Percentiles rank a stretch among this genome's conserved stretches.
Conservation (phyloP, 257 asterid genomes). For the Dorcoceras hygrometricum region DNA sequence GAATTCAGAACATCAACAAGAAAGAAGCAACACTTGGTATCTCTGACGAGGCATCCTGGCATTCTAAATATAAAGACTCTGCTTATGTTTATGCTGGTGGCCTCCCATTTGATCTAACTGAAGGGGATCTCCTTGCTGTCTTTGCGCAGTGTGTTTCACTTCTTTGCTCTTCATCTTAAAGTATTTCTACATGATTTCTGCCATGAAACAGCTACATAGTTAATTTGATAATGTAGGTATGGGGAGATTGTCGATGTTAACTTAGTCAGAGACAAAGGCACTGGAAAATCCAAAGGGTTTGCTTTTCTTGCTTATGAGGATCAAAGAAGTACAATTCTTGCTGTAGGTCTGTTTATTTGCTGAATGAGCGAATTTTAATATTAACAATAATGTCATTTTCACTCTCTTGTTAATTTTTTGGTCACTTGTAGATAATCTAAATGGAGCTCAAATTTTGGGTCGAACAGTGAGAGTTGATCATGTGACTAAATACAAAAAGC, state of each 20-base stretch:
- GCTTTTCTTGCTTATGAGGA: conserved; percentile 95
- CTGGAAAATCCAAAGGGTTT: conserved; percentile 95
- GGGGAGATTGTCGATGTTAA: conserved; percentile 95
- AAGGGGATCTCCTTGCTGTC: conserved; percentile 93
- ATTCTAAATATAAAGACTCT: conserved; percentile 84
- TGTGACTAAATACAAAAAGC: conserved; percentile 67
- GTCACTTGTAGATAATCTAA: conserved; percentile 61
- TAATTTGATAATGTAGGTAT: conserved; percentile 43
- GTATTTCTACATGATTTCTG: too few species aligned
- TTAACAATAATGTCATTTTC: neutral
- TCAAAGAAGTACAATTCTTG: conserved; percentile 92
- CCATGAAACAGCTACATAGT: conserved; percentile 1
- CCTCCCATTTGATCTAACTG: conserved; percentile 83
- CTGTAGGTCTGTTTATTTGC: conserved; percentile 64
- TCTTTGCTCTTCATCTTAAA: neutral
- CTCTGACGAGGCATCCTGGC: conserved; percentile 94
- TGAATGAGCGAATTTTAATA: neutral
- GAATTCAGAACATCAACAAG: conserved; percentile 74
- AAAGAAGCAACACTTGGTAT: conserved; percentile 81
- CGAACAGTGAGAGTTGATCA: conserved; percentile 85
- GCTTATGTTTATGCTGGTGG: conserved; percentile 92
- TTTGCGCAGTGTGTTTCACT: conserved; percentile 72
- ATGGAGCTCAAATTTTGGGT: conserved; percentile 84
- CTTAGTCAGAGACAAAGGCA: conserved; percentile 77
- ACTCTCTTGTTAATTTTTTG: conserved; percentile 1